Evolutionary conservation across 2,329 filamentous ascomycete genomes (phyloP).

Genomic region (Grosmannia clavigera): DNA sequence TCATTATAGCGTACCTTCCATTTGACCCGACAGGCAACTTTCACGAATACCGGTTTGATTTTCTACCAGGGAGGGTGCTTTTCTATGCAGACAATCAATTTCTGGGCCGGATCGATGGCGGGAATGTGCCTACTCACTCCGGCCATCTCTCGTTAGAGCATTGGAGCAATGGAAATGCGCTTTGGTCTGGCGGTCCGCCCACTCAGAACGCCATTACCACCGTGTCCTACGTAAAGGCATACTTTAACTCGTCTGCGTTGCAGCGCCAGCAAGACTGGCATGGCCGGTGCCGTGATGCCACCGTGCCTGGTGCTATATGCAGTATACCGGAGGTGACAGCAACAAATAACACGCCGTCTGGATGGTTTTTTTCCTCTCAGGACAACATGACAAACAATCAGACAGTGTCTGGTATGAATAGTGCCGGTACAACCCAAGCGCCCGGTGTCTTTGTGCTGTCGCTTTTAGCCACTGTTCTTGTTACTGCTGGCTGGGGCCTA

Average conservation of each 20-base stretch:
- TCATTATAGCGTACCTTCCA: constrained; percentile 42
- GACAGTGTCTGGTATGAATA: constrained; percentile 20
- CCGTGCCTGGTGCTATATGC: constrained; percentile 29
- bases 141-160: constrained; percentile 63
- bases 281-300: constrained; percentile 27
- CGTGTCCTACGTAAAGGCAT: constrained; percentile 61
- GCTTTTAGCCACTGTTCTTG: not conserved
- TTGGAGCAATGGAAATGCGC: constrained; percentile 63
- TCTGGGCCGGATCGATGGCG: constrained; percentile 43
- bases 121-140: constrained; percentile 43
- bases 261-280: constrained; percentile 25
- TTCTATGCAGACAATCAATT: constrained; percentile 56
- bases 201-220: constrained; percentile 46
- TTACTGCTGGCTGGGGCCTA: not conserved
- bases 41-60: constrained; percentile 75
- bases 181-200: constrained; percentile 64
- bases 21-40: constrained; percentile 55
- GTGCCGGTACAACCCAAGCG: not conserved
- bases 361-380: constrained; percentile 37
- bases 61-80: constrained; percentile 45
- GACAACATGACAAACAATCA: constrained; percentile 35
- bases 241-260: constrained; percentile 58
- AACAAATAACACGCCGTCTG: constrained; percentile 20
- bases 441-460: not conserved
- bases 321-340: constrained; percentile 33